These are phyloP conservation scores for Blastocystis sp. DNA, from an alignment of 352 stramenopile genomes.

Conservation along the genomic window DNA sequence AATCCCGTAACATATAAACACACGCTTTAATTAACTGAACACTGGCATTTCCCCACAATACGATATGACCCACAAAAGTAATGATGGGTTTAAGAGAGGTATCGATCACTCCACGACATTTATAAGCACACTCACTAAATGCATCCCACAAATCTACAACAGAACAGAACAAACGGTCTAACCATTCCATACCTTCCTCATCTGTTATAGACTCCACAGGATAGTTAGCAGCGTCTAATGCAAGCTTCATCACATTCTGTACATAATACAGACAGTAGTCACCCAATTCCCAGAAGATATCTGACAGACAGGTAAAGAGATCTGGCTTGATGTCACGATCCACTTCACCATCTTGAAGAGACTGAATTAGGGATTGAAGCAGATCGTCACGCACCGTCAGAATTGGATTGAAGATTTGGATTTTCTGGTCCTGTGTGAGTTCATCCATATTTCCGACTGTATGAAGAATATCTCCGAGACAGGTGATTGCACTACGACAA, in stretches of 20 bases:
- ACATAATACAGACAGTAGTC: neutral
- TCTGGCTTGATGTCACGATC: slow-evolving; percentile 45
- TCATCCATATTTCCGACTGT: slow-evolving; percentile 22
- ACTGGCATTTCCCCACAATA: neutral
- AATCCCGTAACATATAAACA: neutral
- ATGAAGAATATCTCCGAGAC: slow-evolving; percentile 27
- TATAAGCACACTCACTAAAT: neutral
- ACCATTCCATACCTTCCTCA: slow-evolving; percentile 18
- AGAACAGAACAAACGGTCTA: slow-evolving; percentile 16
- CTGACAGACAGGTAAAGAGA: slow-evolving; percentile 36
- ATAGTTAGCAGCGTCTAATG: neutral
- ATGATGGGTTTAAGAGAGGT: neutral
- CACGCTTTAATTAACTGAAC: neutral
- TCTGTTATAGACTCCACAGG: neutral
- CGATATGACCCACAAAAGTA: neutral
- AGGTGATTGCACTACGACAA: slow-evolving; percentile 51
- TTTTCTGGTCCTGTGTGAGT: neutral
- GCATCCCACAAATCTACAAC: slow-evolving; percentile 49
- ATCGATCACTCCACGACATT: neutral
- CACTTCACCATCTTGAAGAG: neutral
- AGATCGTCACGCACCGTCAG: neutral
- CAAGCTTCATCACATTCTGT: neutral
- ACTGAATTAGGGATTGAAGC: neutral
- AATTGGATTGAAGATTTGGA: neutral
- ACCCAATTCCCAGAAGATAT: slow-evolving; percentile 52